Evolutionary conservation across 345 rosid genomes (phyloP), one percentile per base, ranked within the genome.

Genomic region (Psidium friedrichsthalianum): DNA sequence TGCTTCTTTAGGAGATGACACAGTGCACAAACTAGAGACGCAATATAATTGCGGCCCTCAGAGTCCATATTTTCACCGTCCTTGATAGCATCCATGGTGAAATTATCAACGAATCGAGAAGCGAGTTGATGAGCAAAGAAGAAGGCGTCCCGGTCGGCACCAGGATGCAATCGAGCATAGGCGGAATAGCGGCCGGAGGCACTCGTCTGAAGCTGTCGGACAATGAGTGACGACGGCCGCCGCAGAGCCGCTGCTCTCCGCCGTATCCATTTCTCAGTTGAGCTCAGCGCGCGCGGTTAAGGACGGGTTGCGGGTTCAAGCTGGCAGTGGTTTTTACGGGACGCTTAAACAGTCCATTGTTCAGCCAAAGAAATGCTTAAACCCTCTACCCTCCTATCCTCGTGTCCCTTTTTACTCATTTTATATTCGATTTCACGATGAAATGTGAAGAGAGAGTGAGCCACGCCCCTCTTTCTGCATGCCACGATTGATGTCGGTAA

Each of bases 121-220:
- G 95, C 5, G 95, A 87, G 82, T 86, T 87, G 90, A 92, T 94
- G 49, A 96, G 94, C 11, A 92, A 42, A 25, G 91, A 91, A 0
- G 95, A 89, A 88, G 97, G 89, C 42, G 88, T 88, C 74, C 88
- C 86, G n/a, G 94, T 94, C 84, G 98, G 93, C 81, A 92, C 93
- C 82, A 94, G 86, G 87, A 97, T 89, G 93, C 98, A 95, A 87
- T 95, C 98, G 83, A 95, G 90, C 91, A 95, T 87, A 11, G 96
- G 89, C n/a, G 98, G 97, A 55, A 97, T 83, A 69, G 97, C 98
- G 6, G 92, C 74, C 85, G 89, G 90, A 82, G 96, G 98, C 59
- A 97, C 94, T 25, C 92, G 90, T 40, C 87, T 87, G 82, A 95
- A 91, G 93, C 94, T 94, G 84, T 85, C 85, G 6, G 93, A 93